Percentiles rank a stretch among this genome's conserved stretches.
phyloP scores from a whole-genome alignment of 75 land plant species.

The Pseudotsuga menziesii region DNA sequence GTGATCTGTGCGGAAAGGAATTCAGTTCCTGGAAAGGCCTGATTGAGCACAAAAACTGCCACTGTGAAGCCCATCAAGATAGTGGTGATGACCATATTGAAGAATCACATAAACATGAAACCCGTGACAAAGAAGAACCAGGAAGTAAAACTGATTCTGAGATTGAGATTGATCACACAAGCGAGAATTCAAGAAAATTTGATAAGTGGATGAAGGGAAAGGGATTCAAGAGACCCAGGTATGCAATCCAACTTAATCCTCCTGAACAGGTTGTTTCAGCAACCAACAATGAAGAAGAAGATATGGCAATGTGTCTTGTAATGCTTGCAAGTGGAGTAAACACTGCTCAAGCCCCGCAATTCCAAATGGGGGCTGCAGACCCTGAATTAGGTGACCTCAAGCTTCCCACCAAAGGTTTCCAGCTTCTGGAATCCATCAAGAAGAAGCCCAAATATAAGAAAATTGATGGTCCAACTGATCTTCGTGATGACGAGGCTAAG shows the following conservation, averaged over 20 bases:
- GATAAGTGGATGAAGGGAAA: background rate
- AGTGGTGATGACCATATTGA: too few species aligned
- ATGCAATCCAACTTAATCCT: background rate
- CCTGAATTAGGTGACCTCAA: background rate
- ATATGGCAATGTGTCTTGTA: conserved; percentile 21
- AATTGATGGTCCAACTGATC: background rate
- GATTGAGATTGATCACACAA: background rate
- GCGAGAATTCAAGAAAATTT: background rate
- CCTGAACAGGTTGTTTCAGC: background rate
- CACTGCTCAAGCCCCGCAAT: background rate
- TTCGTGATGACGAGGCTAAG: conserved; percentile 8
- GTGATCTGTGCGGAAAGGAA: conserved; percentile 45
- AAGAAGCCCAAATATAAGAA: background rate
- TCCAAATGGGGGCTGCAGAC: background rate
- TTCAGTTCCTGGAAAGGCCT: conserved; percentile 41
- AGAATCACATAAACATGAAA: too few species aligned
- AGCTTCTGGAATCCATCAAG: background rate
- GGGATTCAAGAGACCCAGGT: conserved; percentile 3
- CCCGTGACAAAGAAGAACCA: conserved; percentile 15
- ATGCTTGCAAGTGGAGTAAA: conserved; percentile 15
- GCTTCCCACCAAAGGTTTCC: background rate
- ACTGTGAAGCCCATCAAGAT: conserved; percentile 13
- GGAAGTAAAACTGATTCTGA: background rate
- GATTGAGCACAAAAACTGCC: conserved; percentile 48
- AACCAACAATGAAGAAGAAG: conserved; percentile 6